Conservation (phyloP, 495 filamentous ascomycete genomes). For the Penicillium silybi region DNA sequence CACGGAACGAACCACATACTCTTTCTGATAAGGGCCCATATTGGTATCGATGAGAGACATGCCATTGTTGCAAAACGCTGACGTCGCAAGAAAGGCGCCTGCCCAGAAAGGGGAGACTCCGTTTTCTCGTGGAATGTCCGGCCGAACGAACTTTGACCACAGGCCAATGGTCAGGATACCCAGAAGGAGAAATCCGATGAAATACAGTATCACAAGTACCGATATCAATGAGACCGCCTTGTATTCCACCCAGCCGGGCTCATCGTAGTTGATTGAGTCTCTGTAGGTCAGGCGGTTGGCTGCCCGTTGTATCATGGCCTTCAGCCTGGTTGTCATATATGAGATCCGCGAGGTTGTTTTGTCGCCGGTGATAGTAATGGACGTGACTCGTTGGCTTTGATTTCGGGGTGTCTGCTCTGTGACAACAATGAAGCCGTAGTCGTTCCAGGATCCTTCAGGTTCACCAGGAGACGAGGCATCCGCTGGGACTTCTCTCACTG, state of each 20-base stretch:
- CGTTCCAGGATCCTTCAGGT: background rate
- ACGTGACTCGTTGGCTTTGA: slow-evolving; percentile 3
- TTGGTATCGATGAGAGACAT: slow-evolving; percentile 81
- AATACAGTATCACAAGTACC: slow-evolving; percentile 68
- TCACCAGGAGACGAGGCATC: background rate
- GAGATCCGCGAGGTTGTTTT: slow-evolving; percentile 6
- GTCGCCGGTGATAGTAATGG: slow-evolving; percentile 19
- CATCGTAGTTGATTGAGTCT: slow-evolving; percentile 54
- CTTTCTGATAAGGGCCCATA: slow-evolving; percentile 51
- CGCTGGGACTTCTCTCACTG: background rate
- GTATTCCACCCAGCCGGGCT: slow-evolving; percentile 71
- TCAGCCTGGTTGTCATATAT: slow-evolving; percentile 2
- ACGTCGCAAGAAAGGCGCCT: slow-evolving; percentile 43
- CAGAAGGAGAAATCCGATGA: slow-evolving; percentile 63
- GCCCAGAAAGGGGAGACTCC: slow-evolving; percentile 60
- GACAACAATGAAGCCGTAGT: background rate
- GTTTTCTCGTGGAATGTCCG: slow-evolving; percentile 56
- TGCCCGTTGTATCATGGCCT: slow-evolving; percentile 14
- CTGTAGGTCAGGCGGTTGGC: slow-evolving; percentile 26
- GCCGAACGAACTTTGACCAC: slow-evolving; percentile 58
- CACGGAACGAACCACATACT: slow-evolving; percentile 19
- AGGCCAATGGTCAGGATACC: slow-evolving; percentile 67
- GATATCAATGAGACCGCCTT: slow-evolving; percentile 63
- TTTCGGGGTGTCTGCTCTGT: background rate
- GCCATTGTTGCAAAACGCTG: slow-evolving; percentile 81